Base-by-base conservation (phyloP, 1,139 yeast genomes). In the Sugiyamaella sp. region DNA sequence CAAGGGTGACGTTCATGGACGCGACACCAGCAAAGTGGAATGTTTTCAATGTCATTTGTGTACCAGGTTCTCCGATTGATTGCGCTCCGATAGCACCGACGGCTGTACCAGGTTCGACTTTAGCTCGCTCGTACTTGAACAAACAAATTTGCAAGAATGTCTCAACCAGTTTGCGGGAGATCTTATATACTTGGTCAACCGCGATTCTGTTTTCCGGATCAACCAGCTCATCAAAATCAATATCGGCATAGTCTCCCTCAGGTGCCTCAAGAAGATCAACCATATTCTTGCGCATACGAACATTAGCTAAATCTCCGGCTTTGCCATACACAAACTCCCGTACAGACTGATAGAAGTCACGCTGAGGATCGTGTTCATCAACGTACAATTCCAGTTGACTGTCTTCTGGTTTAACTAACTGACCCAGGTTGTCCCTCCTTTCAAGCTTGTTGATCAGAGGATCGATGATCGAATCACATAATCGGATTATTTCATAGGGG, bases 1-100 rank as follows among this genome's bases (percentile, higher is more conserved):
- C 99, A 63, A 93, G 80, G 0, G 99, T 93, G 62, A 93, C 96
- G 76, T 93, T 93, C 99, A 93, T 93, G 47, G 97, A 88, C 29
- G 99, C 99, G 56, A 93, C 99, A 78, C 99, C 99, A 65, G 99
- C 99, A 79, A 93, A 93, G 77, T 93, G 99, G 89, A 93, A 93
- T 67, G 99, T 93, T 74, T 93, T 93, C 73, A 93, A 80, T 8
- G 99, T 93, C 99, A 93, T 93, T 73, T 93, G 99, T 0, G 99
- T 93, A 73, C 99, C 99, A 9, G 99, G 99, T 68, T 93, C 99
- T 74, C 99, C 99, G 75, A 93, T 93, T 33, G 97, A 89, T 68
- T 93, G 99, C 0, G 99, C 99, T 60, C 99, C 99, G 74, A 93
- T 91, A 14, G 99, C 99, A 61, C 99, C 99, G 49, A 93, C 99